phyloP scores from a whole-genome alignment of 805 yeast species.

The Candida vartiovaarae region DNA sequence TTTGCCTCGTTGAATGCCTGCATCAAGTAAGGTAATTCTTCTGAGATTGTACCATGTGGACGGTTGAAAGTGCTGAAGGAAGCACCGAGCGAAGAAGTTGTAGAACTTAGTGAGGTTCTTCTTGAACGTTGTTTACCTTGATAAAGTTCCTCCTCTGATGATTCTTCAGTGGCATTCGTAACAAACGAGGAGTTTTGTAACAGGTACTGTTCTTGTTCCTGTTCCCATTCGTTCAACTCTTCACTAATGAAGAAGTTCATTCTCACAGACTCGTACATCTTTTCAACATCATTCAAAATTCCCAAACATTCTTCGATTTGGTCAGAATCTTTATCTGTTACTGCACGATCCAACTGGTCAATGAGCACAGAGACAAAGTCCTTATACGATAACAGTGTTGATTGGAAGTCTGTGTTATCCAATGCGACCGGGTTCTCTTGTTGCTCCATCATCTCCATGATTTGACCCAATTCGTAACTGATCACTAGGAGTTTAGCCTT shows the following conservation, averaged over 20 bases:
- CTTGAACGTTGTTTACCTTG: conserved; percentile 5
- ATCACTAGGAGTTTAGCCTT: conserved; percentile 59
- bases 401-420: conserved; percentile 30
- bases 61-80: conserved; percentile 17
- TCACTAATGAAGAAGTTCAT: conserved; percentile 28
- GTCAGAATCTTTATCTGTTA: conserved; percentile 45
- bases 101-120: conserved; percentile 17
- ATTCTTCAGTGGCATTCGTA: not conserved
- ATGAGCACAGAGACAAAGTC: conserved; percentile 51
- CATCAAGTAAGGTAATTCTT: conserved; percentile 60
- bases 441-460: conserved; percentile 24
- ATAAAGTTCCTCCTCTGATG: too few relatives aligned
- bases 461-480: conserved; percentile 50
- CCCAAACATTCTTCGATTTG: conserved; percentile 61
- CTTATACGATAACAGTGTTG: conserved; percentile 44
- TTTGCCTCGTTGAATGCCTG: conserved; percentile 61
- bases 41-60: conserved; percentile 46
- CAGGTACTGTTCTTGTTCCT: conserved; percentile 9
- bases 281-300: conserved; percentile 62
- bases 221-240: conserved; percentile 21
- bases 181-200: conserved; percentile 1
- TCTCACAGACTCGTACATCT: conserved; percentile 59
- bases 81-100: conserved; percentile 29
- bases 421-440: conserved; percentile 16
- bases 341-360: conserved; percentile 49